Conservation (phyloP, 495 filamentous ascomycete genomes). For the Daldinia caldariorum region DNA sequence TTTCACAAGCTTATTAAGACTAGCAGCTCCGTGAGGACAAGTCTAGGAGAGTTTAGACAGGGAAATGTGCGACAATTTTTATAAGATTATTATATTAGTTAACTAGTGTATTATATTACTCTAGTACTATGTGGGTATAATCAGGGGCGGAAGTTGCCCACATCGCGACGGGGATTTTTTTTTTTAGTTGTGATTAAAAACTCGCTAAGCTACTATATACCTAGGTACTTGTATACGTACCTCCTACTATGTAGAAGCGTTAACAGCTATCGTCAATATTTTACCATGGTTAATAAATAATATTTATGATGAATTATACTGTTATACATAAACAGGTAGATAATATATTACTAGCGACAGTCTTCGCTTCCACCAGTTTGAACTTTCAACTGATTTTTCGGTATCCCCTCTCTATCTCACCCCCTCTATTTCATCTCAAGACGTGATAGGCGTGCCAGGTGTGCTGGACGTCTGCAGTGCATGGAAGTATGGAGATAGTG, state of each 20-base stretch:
- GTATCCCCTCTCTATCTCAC: background rate
- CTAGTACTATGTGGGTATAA: constrained; percentile 8
- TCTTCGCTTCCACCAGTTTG: background rate
- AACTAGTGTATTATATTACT: constrained; percentile 14
- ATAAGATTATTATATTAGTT: constrained; percentile 13
- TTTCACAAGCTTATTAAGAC: constrained; percentile 5
- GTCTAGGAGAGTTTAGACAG: constrained; percentile 19
- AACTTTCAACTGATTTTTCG: background rate
- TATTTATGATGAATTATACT: too few species aligned
- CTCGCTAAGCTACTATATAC: background rate
- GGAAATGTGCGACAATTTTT: constrained; percentile 15
- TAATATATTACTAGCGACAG: too few species aligned
- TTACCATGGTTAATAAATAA: too few species aligned
- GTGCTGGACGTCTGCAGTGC: background rate
- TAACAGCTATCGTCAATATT: too few species aligned
- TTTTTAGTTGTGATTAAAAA: constrained; percentile 6
- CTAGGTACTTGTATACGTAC: background rate
- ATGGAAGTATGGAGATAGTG: background rate
- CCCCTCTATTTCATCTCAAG: constrained; percentile 2
- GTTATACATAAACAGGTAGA: too few species aligned
- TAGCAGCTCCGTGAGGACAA: constrained; percentile 27
- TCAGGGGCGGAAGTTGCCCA: constrained; percentile 26
- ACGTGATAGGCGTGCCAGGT: constrained; percentile 1
- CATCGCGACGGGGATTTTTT: background rate
- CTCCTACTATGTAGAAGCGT: too few species aligned